phyloP scores from a whole-genome alignment of 1,139 yeast species.

The Meyerozyma smithsonii region DNA sequence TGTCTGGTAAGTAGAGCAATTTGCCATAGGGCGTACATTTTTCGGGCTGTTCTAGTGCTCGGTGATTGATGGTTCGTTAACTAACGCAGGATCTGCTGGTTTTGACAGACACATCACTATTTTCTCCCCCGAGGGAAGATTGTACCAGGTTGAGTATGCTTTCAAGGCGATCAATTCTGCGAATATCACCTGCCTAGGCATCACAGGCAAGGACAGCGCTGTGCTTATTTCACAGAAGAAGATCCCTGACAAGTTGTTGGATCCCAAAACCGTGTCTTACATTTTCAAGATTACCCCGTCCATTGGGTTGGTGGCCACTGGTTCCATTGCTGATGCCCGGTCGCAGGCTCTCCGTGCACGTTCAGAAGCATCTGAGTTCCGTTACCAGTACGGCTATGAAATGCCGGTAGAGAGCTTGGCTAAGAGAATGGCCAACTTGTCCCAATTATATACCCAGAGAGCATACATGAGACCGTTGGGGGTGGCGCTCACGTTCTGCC shows the following conservation, averaged over 20 bases:
- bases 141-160: conserved; percentile 96
- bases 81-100: conserved; percentile 64
- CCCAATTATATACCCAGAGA: conserved; percentile 93
- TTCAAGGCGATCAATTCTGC: conserved; percentile 95
- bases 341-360: conserved; percentile 88
- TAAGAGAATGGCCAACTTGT: conserved; percentile 90
- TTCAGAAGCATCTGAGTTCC: conserved; percentile 90
- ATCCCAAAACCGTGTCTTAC: conserved; percentile 78
- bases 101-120: conserved; percentile 98
- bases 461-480: conserved; percentile 99
- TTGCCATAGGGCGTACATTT: background rate
- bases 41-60: background rate
- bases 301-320: conserved; percentile 90
- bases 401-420: conserved; percentile 95
- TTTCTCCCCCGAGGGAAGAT: conserved; percentile 96
- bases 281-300: conserved; percentile 76
- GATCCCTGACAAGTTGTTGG: conserved; percentile 91
- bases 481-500: conserved; percentile 82
- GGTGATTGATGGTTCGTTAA: conserved; percentile 18
- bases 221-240: conserved; percentile 92
- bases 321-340: conserved; percentile 95
- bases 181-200: conserved; percentile 82
- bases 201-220: conserved; percentile 84
- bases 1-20: background rate
- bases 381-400: conserved; percentile 91